phyloP scores from a whole-genome alignment of 441 rosid species.

The Adansonia madagascariensis region DNA sequence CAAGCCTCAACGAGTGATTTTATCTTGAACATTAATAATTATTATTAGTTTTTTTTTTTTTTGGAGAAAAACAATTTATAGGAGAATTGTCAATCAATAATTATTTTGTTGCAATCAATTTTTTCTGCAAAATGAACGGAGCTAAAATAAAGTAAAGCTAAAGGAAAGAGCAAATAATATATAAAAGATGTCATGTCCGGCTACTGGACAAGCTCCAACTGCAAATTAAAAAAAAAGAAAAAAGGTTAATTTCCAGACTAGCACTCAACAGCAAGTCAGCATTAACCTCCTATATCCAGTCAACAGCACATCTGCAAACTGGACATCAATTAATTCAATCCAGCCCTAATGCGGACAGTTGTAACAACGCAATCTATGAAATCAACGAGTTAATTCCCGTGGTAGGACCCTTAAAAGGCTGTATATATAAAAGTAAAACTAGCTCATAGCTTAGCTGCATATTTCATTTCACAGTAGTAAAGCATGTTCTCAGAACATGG shows the following conservation, averaged over 20 bases:
- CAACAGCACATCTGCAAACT: slow-evolving; percentile 29
- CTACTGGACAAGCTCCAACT: slow-evolving; percentile 35
- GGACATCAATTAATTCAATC: slow-evolving; percentile 13
- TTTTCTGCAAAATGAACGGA: too few relatives aligned
- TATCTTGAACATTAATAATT: too few relatives aligned
- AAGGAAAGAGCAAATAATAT: too few relatives aligned
- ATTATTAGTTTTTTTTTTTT: background rate
- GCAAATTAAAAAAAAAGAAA: slow-evolving; percentile 19
- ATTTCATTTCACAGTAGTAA: slow-evolving; percentile 24
- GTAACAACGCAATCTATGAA: slow-evolving; percentile 21
- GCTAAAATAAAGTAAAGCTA: too few relatives aligned
- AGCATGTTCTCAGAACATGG: slow-evolving; percentile 25
- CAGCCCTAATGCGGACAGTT: slow-evolving; percentile 4
- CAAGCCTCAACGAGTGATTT: background rate
- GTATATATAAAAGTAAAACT: too few relatives aligned
- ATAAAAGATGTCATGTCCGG: slow-evolving; percentile 23
- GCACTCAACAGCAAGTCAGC: slow-evolving; percentile 23
- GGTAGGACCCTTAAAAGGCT: slow-evolving; percentile 26
- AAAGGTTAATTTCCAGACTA: background rate
- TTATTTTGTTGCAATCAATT: too few relatives aligned
- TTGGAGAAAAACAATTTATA: background rate
- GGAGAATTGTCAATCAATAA: too few relatives aligned
- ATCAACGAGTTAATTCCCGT: slow-evolving; percentile 27
- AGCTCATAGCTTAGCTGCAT: too few relatives aligned
- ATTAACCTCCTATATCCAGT: slow-evolving; percentile 26